A percentile compares a stretch with the other conserved stretches of the same genome.
Evolutionary conservation across 768 basidiomycete species (phyloP).

Genomic region (Lentinula lateritia): DNA sequence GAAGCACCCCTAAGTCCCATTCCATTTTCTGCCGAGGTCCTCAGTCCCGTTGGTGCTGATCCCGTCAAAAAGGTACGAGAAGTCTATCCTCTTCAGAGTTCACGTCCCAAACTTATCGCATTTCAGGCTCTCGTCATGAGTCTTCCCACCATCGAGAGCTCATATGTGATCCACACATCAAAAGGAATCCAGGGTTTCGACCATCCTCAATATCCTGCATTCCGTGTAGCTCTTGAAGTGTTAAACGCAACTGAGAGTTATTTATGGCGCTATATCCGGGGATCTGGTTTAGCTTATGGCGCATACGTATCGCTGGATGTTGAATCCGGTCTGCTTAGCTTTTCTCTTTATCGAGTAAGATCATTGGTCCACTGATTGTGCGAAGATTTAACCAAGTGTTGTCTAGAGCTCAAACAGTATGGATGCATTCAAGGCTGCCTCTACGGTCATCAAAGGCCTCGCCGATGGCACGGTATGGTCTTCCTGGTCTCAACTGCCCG

Average conservation of each 20-base stretch:
- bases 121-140: conserved; percentile 77
- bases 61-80: conserved; percentile 61
- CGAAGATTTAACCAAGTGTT: conserved; percentile 2
- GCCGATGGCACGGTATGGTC: conserved; percentile 72
- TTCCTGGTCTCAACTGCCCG: background rate
- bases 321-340: conserved; percentile 73
- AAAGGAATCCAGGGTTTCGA: conserved; percentile 76
- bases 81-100: background rate
- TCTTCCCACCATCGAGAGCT: conserved; percentile 91
- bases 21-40: conserved; percentile 57
- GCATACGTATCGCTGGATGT: conserved; percentile 69
- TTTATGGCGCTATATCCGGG: conserved; percentile 92
- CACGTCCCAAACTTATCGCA: background rate
- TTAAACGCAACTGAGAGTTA: conserved; percentile 93
- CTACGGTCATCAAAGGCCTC: conserved; percentile 70
- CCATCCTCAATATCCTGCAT: conserved; percentile 80
- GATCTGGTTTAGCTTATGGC: conserved; percentile 94
- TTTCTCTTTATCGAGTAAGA: conserved; percentile 74
- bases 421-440: conserved; percentile 76
- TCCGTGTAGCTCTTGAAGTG: conserved; percentile 79
- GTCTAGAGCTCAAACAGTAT: conserved; percentile 73
- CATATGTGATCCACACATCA: conserved; percentile 73
- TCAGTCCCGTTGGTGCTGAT: conserved; percentile 69
- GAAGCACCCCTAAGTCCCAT: conserved; percentile 57
- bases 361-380: background rate